A percentile compares a stretch with the other conserved stretches of the same genome.
Conservation (phyloP, 805 yeast genomes). For the Candida sakaeoensis region DNA sequence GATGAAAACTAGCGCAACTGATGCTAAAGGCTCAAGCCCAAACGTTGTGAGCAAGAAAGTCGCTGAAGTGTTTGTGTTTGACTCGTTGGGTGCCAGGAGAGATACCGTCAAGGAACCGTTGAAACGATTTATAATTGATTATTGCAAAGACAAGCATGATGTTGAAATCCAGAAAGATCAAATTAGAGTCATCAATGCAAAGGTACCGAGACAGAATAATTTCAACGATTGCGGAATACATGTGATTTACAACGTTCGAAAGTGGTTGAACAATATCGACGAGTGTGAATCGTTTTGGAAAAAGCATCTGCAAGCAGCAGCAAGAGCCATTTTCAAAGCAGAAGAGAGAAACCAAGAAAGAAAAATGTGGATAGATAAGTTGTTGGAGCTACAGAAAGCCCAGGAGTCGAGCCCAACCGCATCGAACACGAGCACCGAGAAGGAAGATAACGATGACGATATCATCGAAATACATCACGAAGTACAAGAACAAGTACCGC, state of each 20-base stretch:
- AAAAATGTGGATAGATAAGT: constrained; percentile 20
- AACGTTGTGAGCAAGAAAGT: neutral
- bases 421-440: neutral
- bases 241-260: constrained; percentile 68
- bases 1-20: constrained; percentile 1
- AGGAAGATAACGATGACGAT: constrained; percentile 9
- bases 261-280: constrained; percentile 49
- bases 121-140: constrained; percentile 56
- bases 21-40: neutral
- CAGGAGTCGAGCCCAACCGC: constrained; percentile 9
- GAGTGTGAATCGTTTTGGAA: constrained; percentile 52
- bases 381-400: constrained; percentile 21
- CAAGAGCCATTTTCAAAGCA: constrained; percentile 20
- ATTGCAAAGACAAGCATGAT: constrained; percentile 62
- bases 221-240: constrained; percentile 94
- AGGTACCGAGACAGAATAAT: constrained; percentile 81
- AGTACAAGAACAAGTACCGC: neutral
- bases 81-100: constrained; percentile 68
- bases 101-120: constrained; percentile 49
- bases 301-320: constrained; percentile 5
- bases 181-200: constrained; percentile 46
- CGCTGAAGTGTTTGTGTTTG: constrained; percentile 59
- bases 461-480: constrained; percentile 6
- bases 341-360: constrained; percentile 29
- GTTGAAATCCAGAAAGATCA: constrained; percentile 43